Percentiles rank a stretch among this genome's conserved stretches.
These are phyloP conservation scores for Magnusiomyces magnusii DNA, from an alignment of 1,139 yeast genomes.

Conservation along the genomic window DNA sequence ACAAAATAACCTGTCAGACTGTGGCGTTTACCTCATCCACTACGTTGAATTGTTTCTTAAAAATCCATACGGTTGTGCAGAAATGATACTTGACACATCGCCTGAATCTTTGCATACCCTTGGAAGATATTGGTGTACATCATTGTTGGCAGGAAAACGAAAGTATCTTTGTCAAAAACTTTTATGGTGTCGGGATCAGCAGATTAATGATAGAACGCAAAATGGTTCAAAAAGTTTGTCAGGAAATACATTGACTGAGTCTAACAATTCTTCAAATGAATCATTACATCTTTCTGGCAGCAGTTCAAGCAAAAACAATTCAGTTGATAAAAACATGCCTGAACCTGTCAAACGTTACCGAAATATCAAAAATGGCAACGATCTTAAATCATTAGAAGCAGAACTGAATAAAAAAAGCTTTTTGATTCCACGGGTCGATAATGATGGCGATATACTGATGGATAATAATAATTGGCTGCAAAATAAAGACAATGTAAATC, in stretches of 20 bases:
- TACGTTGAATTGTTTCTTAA: constrained; percentile 61
- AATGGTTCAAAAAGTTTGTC: no score
- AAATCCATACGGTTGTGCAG: constrained; percentile 44
- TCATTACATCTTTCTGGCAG: background rate
- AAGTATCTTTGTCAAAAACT: background rate
- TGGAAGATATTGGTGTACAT: background rate
- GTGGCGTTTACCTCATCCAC: constrained; percentile 88
- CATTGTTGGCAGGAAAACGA: background rate
- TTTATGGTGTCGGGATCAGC: background rate
- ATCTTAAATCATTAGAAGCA: no score
- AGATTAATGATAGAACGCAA: background rate
- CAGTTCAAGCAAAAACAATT: background rate
- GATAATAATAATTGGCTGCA: background rate
- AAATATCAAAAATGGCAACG: background rate
- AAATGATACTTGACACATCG: constrained; percentile 39
- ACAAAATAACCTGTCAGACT: constrained; percentile 86
- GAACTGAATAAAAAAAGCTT: background rate
- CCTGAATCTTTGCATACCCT: background rate
- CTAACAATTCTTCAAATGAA: background rate
- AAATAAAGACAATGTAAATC: background rate
- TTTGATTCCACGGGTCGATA: background rate
- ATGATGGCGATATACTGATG: background rate
- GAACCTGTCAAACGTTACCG: background rate
- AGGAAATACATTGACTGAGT: background rate
- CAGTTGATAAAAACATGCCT: no score